A percentile compares a stretch with the other conserved stretches of the same genome.
phyloP scores from a whole-genome alignment of 176 grass and related monocot genomes.

The Bromus sterilis region DNA sequence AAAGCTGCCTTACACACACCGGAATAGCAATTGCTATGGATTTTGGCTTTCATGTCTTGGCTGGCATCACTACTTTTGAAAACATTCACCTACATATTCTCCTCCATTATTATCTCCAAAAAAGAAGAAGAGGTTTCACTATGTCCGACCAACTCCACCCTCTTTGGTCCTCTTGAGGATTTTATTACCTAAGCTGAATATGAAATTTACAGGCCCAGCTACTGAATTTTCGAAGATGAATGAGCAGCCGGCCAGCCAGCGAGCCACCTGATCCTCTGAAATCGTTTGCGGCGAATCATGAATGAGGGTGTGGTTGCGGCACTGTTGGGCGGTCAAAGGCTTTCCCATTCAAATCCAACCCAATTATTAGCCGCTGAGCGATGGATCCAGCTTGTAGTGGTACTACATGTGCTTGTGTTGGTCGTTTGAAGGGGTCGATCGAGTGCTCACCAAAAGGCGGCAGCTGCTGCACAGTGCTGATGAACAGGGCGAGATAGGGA shows the following conservation, averaged over 20 bases:
- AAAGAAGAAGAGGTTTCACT: not conserved
- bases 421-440: slow-evolving; percentile 34
- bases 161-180: no score
- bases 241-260: not conserved
- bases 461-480: slow-evolving; percentile 15
- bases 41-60: slow-evolving; percentile 21
- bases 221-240: not conserved
- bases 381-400: not conserved
- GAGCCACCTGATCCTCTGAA: not conserved
- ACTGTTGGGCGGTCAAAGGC: slow-evolving; percentile 47
- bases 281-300: not conserved
- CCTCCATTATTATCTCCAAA: not conserved
- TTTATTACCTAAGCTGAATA: no score
- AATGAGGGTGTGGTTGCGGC: not conserved
- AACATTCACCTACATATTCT: not conserved
- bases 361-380: slow-evolving; percentile 30
- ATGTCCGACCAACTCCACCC: no score
- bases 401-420: not conserved
- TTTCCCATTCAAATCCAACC: slow-evolving; percentile 32
- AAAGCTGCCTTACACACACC: slow-evolving; percentile 11
- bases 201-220: no score
- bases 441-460: slow-evolving; percentile 20
- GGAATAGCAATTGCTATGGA: slow-evolving; percentile 21
- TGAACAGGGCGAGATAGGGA: slow-evolving; percentile 16
- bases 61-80: not conserved